A percentile compares a stretch with the other conserved stretches of the same genome.
Conservation (phyloP, 2,329 filamentous ascomycete genomes). For the Aureobasidium sp. region DNA sequence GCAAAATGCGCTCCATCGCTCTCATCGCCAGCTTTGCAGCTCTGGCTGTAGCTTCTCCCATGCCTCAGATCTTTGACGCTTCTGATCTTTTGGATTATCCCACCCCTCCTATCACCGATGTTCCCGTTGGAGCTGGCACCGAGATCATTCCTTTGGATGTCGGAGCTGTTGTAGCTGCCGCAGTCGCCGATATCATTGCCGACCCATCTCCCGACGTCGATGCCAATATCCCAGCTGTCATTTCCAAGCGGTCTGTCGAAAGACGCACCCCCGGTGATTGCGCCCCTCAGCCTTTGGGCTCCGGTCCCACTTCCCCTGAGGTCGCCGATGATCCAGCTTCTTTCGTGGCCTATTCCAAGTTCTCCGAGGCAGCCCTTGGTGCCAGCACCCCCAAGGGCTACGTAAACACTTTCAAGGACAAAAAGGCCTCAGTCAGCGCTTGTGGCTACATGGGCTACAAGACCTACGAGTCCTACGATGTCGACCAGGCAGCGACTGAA, state of each 20-base stretch:
- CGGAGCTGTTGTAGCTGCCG: background rate
- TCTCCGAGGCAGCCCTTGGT: background rate
- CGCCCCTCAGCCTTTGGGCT: background rate
- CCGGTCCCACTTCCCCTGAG: background rate
- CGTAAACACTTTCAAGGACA: background rate
- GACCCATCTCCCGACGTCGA: background rate
- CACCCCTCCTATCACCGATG: background rate
- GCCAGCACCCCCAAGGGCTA: background rate
- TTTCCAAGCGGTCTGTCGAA: background rate
- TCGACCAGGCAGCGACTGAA: slow-evolving; percentile 20
- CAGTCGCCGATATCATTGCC: background rate
- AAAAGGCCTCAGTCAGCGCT: slow-evolving; percentile 4
- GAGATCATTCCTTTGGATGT: background rate
- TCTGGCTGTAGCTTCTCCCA: background rate
- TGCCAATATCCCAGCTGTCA: background rate
- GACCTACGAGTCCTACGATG: slow-evolving; percentile 24
- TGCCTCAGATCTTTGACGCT: background rate
- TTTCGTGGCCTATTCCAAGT: background rate
- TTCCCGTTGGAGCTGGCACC: background rate
- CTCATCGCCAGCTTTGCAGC: background rate
- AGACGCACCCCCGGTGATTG: background rate
- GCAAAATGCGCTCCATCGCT: background rate
- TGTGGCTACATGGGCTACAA: slow-evolving; percentile 22
- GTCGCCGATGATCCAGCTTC: background rate
- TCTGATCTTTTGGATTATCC: background rate